These are phyloP conservation scores for Ascochyta pisi DNA, from an alignment of 2,329 filamentous ascomycete species.

Conservation along the genomic window DNA sequence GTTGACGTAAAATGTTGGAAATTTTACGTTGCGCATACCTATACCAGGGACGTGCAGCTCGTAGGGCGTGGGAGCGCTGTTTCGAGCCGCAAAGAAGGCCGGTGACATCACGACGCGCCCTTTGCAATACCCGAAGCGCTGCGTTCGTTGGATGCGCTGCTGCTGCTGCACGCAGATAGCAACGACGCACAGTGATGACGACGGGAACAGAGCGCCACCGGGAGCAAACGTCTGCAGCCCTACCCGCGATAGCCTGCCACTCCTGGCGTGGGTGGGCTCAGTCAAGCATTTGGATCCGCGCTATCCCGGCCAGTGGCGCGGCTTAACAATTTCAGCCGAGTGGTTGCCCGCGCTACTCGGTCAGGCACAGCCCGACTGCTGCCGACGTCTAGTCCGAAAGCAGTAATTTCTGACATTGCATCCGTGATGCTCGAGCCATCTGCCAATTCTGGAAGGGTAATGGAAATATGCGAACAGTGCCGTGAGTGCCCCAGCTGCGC, in stretches of 20 bases:
- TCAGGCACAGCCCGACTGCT: conserved; percentile 21
- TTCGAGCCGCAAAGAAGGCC: not conserved
- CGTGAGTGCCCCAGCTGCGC: not conserved
- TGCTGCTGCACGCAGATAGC: not conserved
- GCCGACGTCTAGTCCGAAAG: conserved; percentile 20
- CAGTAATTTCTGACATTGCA: conserved; percentile 25
- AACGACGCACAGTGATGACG: conserved; percentile 8
- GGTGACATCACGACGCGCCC: conserved; percentile 4
- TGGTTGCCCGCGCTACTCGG: conserved; percentile 15
- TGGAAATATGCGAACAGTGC: conserved; percentile 2
- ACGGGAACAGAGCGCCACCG: conserved; percentile 1
- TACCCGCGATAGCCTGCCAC: conserved; percentile 12
- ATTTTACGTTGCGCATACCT: conserved; percentile 33
- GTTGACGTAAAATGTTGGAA: conserved; percentile 41
- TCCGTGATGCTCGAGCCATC: conserved; percentile 13
- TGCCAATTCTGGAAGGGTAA: conserved; percentile 22
- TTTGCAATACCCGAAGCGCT: not conserved
- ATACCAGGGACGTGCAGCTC: conserved; percentile 30
- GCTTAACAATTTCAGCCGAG: conserved; percentile 29
- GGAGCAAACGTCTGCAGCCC: conserved; percentile 15
- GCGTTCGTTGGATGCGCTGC: not conserved
- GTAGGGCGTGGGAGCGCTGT: conserved; percentile 4
- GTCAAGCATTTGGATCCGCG: conserved; percentile 32
- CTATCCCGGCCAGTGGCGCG: conserved; percentile 27
- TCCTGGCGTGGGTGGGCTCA: conserved; percentile 13